Evolutionary conservation across 2,329 filamentous ascomycete species (phyloP).

Genomic region (Hypoxylon sp.): DNA sequence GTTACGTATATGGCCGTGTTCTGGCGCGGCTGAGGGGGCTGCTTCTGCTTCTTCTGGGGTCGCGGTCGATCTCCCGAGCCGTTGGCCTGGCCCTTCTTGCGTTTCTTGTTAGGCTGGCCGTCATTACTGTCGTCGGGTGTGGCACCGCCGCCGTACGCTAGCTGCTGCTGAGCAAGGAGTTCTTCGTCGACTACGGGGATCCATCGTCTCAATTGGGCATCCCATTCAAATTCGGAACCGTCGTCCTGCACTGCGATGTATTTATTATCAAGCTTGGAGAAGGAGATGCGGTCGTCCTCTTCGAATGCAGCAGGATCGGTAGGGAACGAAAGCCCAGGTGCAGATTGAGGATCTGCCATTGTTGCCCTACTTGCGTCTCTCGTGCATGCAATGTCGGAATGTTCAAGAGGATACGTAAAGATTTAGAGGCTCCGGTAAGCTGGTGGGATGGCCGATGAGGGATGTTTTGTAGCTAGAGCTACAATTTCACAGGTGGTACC

Average conservation of each 20-base stretch:
- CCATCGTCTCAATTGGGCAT: slow-evolving; percentile 76
- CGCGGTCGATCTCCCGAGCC: slow-evolving; percentile 43
- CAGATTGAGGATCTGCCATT: slow-evolving; percentile 38
- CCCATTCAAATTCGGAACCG: slow-evolving; percentile 85
- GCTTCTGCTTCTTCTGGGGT: slow-evolving; percentile 56
- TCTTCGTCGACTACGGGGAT: slow-evolving; percentile 65
- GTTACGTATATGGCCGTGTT: slow-evolving; percentile 96
- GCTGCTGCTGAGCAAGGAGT: slow-evolving; percentile 46
- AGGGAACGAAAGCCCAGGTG: slow-evolving; percentile 54
- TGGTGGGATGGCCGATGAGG: neutral
- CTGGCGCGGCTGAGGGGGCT: slow-evolving; percentile 62
- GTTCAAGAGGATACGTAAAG: neutral
- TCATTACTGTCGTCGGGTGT: slow-evolving; percentile 45
- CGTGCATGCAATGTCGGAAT: neutral
- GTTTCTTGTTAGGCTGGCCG: slow-evolving; percentile 48
- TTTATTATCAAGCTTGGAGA: slow-evolving; percentile 81
- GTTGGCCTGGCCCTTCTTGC: slow-evolving; percentile 49
- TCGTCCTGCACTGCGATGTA: slow-evolving; percentile 86
- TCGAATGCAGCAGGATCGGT: slow-evolving; percentile 74
- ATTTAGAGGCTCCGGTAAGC: neutral
- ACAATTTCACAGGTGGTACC: slow-evolving; percentile 11
- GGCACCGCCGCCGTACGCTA: slow-evolving; percentile 46
- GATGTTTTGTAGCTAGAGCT: slow-evolving; percentile 8
- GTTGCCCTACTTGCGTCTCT: slow-evolving; percentile 2
- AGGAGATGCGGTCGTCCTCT: slow-evolving; percentile 82